Evolutionary conservation across 805 yeast genomes (phyloP).

Genomic region (Wickerhamiella azyma): DNA sequence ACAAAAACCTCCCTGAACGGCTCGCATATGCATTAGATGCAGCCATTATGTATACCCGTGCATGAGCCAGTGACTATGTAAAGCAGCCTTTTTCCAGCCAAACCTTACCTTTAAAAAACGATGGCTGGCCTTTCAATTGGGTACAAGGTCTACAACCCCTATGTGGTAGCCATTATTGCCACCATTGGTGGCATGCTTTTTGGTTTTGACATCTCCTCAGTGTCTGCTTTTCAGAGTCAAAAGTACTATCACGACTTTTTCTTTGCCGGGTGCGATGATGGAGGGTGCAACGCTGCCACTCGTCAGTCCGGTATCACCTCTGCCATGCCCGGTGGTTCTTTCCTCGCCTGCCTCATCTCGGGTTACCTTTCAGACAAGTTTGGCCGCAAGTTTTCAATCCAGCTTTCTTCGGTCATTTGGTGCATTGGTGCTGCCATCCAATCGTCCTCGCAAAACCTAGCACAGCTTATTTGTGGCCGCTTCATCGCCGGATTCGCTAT

Average conservation of each 20-base stretch:
- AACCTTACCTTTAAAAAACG: neutral
- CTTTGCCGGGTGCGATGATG: slow-evolving; percentile 31
- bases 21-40: neutral
- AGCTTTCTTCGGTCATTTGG: slow-evolving; percentile 42
- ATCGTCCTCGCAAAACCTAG: slow-evolving; percentile 31
- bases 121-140: slow-evolving; percentile 7
- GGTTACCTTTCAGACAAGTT: slow-evolving; percentile 35
- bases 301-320: slow-evolving; percentile 68
- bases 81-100: neutral
- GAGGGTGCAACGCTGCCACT: slow-evolving; percentile 25
- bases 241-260: slow-evolving; percentile 39
- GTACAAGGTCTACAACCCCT: slow-evolving; percentile 35
- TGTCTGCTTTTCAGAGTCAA: slow-evolving; percentile 51
- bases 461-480: slow-evolving; percentile 40
- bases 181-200: slow-evolving; percentile 59
- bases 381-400: slow-evolving; percentile 47
- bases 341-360: slow-evolving; percentile 49
- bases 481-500: slow-evolving; percentile 50
- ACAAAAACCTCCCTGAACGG: neutral
- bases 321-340: slow-evolving; percentile 65
- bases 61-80: neutral
- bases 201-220: slow-evolving; percentile 71
- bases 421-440: slow-evolving; percentile 48
- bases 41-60: neutral
- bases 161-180: slow-evolving; percentile 41